phyloP scores from a whole-genome alignment of 345 rosid genomes.

The Acer saccharum region DNA sequence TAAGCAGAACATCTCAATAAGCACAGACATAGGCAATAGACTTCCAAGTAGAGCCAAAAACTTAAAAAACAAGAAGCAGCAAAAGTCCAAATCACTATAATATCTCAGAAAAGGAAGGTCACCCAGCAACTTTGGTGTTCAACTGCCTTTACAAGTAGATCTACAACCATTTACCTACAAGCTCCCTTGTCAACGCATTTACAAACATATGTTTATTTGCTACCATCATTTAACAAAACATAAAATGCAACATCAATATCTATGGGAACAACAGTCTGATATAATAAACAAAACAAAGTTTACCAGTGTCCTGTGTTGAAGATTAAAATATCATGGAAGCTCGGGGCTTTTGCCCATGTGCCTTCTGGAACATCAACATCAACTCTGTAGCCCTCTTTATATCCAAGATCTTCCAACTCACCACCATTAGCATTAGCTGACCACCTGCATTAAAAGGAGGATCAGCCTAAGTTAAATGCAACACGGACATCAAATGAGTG shows the following conservation, averaged over 20 bases:
- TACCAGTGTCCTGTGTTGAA: conserved; percentile 96
- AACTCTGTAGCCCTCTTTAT: conserved; percentile 81
- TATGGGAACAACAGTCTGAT: neutral
- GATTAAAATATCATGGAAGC: conserved; percentile 75
- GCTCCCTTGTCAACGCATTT: neutral
- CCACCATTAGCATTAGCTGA: conserved; percentile 67
- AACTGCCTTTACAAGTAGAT: neutral
- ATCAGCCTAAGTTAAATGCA: neutral
- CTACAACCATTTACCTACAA: neutral
- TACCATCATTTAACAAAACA: neutral
- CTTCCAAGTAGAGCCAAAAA: neutral
- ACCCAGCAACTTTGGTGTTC: neutral
- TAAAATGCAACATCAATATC: neutral
- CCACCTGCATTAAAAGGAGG: conserved; percentile 56
- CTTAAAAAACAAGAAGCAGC: neutral
- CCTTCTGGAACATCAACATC: conserved; percentile 90
- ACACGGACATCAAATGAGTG: neutral
- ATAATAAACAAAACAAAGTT: conserved; percentile 6
- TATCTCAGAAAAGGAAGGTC: neutral
- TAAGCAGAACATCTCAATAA: neutral
- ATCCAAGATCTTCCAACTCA: conserved; percentile 73
- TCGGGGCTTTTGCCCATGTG: conserved; percentile 80
- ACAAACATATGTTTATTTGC: neutral
- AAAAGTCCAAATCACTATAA: neutral
- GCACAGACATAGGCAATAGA: neutral